Evolutionary conservation across 345 rosid genomes (phyloP), one percentile per base, ranked within the genome.

Genomic region (Draba incana): DNA sequence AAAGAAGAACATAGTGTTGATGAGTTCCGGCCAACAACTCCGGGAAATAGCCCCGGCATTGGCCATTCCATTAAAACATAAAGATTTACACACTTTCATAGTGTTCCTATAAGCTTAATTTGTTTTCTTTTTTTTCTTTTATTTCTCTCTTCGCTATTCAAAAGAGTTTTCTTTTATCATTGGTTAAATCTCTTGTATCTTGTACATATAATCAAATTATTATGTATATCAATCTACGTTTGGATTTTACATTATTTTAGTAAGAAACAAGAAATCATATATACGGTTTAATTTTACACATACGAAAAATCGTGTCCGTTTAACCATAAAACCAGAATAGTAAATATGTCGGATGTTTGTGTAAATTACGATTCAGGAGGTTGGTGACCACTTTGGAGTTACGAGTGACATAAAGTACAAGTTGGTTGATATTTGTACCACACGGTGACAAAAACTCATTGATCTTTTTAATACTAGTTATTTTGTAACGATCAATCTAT

Each of bases 1-100:
- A 62, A 74, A 39, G 77, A 43, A 49, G 66, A 63, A 67, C 15
- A 77, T 38, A 59, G 50, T 23, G 70, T 75, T n/a, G 77, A 77
- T 68, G 81, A 68, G 64, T 80, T 80, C 75, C 69, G 81, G 66
- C 84, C 84, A 14, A 80, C 84, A 50, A 44, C 71, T 63, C 72
- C 69, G 3, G 78, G 78, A 31, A 69, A 69, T 35, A 69, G 75
- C 55, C 77, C 75, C 24, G 69, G 78, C 62, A 60, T 78, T 46
- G 74, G 75, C 11, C 75, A 74, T 47, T 60, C 56, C 60, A 63
- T 57, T 25, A 67, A 46, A 57, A 63, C 54, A 10, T 75, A 37
- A 42, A 35, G 8, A 64, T 13, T 28, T 12, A 47, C 31, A 55
- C 30, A 24, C 25, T n/a, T 63, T 50, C 43, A 38, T 35, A 15